Percentiles rank a stretch among this genome's conserved stretches.
Evolutionary conservation across 345 rosid genomes (phyloP).

Genomic region (Melaleuca alternifolia): DNA sequence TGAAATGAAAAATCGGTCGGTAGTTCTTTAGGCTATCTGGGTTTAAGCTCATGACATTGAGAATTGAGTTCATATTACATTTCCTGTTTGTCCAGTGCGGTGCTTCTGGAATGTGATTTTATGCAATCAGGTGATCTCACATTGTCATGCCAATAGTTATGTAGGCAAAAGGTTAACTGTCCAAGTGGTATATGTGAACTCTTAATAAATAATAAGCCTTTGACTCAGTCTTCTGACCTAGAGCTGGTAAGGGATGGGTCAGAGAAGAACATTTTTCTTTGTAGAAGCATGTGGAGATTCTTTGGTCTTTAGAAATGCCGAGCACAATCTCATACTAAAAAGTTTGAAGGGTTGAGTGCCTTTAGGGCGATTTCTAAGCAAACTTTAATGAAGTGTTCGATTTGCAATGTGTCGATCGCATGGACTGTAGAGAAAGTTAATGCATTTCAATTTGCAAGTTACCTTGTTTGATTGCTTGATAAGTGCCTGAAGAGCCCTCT

Average conservation of each 20-base stretch:
- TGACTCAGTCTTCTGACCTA: not conserved
- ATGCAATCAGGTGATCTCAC: not conserved
- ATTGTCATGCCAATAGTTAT: not conserved
- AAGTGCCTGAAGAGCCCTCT: not conserved
- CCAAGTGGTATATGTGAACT: not conserved
- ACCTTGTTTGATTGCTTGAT: not conserved
- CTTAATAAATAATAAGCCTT: not conserved
- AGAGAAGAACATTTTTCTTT: not conserved
- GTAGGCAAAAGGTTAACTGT: not conserved
- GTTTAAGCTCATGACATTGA: not conserved
- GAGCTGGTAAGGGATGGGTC: not conserved
- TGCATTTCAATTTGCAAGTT: not conserved
- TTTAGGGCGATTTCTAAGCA: not conserved
- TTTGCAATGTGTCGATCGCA: not conserved
- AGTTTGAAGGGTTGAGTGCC: not conserved
- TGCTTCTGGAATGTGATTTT: not conserved
- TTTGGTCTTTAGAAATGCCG: not conserved
- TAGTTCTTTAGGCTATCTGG: not conserved
- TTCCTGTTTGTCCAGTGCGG: not conserved
- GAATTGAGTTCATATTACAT: not conserved
- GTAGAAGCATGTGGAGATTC: not conserved
- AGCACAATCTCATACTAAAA: not conserved
- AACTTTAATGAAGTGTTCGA: not conserved
- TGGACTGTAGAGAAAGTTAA: not conserved
- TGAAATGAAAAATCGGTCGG: not conserved